phyloP scores from a whole-genome alignment of 1,284 basidiomycete genomes.

The Omphalotus olearius region DNA sequence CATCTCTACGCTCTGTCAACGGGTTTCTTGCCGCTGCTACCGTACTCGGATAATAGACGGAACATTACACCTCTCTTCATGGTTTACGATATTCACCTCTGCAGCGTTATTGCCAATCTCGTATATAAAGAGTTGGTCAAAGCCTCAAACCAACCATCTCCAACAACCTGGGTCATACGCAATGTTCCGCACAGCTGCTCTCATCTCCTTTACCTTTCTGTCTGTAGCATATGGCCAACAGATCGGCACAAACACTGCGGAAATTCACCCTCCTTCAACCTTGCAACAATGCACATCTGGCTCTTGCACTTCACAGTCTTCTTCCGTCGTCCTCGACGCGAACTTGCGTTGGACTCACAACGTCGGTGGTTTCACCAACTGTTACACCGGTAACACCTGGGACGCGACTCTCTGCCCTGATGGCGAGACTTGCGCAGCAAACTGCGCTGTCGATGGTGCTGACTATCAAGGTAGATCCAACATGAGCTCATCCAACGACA shows the following conservation, averaged over 20 bases:
- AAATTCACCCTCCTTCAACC: constrained; percentile 34
- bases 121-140: too few species aligned
- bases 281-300: constrained; percentile 38
- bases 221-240: constrained; percentile 12
- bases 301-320: constrained; percentile 29
- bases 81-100: too few species aligned
- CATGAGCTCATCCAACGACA: background rate
- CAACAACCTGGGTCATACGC: background rate
- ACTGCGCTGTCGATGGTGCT: constrained; percentile 60
- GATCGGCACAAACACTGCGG: constrained; percentile 12
- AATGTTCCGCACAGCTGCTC: constrained; percentile 11
- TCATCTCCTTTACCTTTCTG: constrained; percentile 13
- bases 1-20: too few species aligned
- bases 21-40: too few species aligned
- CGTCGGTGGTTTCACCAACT: constrained; percentile 42
- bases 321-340: constrained; percentile 41
- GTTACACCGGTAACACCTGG: constrained; percentile 54
- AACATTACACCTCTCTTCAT: too few species aligned
- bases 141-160: background rate
- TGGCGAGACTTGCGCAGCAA: constrained; percentile 33
- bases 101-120: too few species aligned
- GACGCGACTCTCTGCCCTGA: constrained; percentile 42
- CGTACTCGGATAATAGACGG: too few species aligned
- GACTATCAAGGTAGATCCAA: constrained; percentile 31
- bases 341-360: constrained; percentile 39